Conservation (phyloP, 352 stramenopile species). For the Albugo laibachii region DNA sequence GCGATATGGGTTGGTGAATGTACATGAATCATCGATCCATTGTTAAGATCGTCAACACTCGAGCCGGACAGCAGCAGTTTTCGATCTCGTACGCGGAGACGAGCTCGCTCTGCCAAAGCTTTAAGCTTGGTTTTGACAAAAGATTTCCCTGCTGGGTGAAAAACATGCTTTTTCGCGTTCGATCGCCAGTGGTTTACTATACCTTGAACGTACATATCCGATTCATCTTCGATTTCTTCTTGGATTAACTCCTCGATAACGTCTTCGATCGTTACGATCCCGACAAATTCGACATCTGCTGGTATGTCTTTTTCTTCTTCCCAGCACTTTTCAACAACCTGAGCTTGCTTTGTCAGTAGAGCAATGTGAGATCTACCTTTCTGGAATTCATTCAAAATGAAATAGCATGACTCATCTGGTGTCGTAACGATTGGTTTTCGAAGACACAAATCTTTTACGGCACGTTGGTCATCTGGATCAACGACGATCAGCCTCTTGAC, state of each 20-base stretch:
- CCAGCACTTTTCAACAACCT: slow-evolving; percentile 33
- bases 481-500: slow-evolving; percentile 82
- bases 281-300: slow-evolving; percentile 35
- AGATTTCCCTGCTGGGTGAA: slow-evolving; percentile 8
- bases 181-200: slow-evolving; percentile 37
- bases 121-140: slow-evolving; percentile 34
- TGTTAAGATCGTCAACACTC: too few species aligned
- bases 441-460: slow-evolving; percentile 39
- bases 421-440: slow-evolving; percentile 63
- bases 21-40: too few species aligned
- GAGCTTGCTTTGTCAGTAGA: slow-evolving; percentile 38
- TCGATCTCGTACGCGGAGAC: slow-evolving; percentile 12
- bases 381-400: slow-evolving; percentile 84
- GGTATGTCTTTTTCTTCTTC: slow-evolving; percentile 19
- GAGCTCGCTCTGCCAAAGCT: slow-evolving; percentile 25
- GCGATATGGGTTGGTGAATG: too few species aligned
- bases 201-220: slow-evolving; percentile 38
- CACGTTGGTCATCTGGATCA: slow-evolving; percentile 50
- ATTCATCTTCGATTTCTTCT: slow-evolving; percentile 84
- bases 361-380: slow-evolving; percentile 70
- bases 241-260: slow-evolving; percentile 81
- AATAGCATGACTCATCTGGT: slow-evolving; percentile 65
- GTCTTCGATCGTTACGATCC: slow-evolving; percentile 84
- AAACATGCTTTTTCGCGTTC: slow-evolving; percentile 9
- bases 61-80: too few species aligned